A percentile compares a stretch with the other conserved stretches of the same genome.
Evolutionary conservation across 768 basidiomycete genomes (phyloP).

Genomic region (Serendipita indica): DNA sequence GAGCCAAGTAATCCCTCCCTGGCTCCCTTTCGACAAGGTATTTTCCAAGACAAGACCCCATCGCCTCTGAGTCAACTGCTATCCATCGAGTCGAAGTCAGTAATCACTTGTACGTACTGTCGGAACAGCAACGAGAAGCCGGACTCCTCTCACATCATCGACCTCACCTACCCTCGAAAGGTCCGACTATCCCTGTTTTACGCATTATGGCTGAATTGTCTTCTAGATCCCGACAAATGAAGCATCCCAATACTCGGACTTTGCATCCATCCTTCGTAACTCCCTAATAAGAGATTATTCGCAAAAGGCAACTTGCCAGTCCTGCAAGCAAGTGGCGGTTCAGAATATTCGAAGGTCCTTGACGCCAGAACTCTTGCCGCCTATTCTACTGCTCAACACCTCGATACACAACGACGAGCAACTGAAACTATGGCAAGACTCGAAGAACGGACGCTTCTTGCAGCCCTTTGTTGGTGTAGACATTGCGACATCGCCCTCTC

Average conservation of each 20-base stretch:
- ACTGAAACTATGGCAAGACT: conserved; percentile 61
- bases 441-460: conserved; percentile 42
- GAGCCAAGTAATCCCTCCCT: conserved; percentile 45
- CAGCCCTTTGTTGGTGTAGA: conserved; percentile 26
- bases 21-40: conserved; percentile 23
- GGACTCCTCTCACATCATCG: conserved; percentile 67
- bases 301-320: conserved; percentile 76
- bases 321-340: conserved; percentile 61
- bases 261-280: conserved; percentile 50
- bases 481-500: conserved; percentile 21
- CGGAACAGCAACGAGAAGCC: conserved; percentile 57
- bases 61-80: conserved; percentile 78
- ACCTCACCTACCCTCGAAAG: conserved; percentile 75
- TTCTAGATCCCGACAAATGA: conserved; percentile 23
- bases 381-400: conserved; percentile 76
- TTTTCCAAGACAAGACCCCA: conserved; percentile 26
- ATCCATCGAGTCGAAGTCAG: conserved; percentile 62
- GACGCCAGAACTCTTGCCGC: conserved; percentile 48
- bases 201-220: too few species aligned
- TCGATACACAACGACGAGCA: conserved; percentile 64
- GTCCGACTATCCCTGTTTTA: conserved; percentile 26
- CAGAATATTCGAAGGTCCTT: conserved; percentile 59
- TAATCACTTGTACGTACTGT: conserved; percentile 63
- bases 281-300: conserved; percentile 70
- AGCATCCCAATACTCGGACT: conserved; percentile 30